phyloP scores from a whole-genome alignment of 345 rosid species.

The Eucalyptus marginata region DNA sequence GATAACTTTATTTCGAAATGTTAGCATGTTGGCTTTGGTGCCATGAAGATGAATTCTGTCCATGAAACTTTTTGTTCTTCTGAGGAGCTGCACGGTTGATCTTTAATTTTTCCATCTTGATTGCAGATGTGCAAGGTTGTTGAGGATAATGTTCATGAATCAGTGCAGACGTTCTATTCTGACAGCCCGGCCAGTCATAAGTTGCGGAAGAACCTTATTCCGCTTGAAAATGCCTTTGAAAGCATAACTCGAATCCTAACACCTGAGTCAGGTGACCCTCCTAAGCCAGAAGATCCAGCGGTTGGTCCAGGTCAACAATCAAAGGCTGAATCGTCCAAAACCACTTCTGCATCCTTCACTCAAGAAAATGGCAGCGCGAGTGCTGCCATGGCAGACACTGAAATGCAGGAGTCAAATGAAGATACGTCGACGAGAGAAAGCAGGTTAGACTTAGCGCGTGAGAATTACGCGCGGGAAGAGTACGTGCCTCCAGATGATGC shows the following conservation, averaged over 20 bases:
- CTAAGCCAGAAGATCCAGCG: background rate
- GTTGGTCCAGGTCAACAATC: background rate
- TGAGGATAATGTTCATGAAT: constrained; percentile 36
- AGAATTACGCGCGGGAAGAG: background rate
- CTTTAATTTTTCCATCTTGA: background rate
- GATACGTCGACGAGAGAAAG: background rate
- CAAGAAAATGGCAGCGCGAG: background rate
- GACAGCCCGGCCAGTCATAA: constrained; percentile 17
- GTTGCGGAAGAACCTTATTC: constrained; percentile 39
- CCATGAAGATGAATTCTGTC: background rate
- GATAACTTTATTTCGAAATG: background rate
- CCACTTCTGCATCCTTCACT: background rate
- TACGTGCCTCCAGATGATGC: background rate
- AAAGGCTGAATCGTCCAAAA: background rate
- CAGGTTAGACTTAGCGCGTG: background rate
- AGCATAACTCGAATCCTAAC: constrained; percentile 36
- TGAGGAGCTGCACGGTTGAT: background rate
- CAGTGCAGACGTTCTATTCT: constrained; percentile 15
- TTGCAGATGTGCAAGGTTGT: constrained; percentile 54
- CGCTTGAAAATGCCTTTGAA: constrained; percentile 28
- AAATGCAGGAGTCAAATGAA: background rate
- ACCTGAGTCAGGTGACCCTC: background rate
- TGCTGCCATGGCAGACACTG: background rate
- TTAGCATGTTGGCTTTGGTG: background rate
- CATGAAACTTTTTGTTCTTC: background rate